Percentiles rank a stretch among this genome's conserved stretches.
phyloP scores from a whole-genome alignment of 495 filamentous ascomycete genomes.

The Parmelia sp. region DNA sequence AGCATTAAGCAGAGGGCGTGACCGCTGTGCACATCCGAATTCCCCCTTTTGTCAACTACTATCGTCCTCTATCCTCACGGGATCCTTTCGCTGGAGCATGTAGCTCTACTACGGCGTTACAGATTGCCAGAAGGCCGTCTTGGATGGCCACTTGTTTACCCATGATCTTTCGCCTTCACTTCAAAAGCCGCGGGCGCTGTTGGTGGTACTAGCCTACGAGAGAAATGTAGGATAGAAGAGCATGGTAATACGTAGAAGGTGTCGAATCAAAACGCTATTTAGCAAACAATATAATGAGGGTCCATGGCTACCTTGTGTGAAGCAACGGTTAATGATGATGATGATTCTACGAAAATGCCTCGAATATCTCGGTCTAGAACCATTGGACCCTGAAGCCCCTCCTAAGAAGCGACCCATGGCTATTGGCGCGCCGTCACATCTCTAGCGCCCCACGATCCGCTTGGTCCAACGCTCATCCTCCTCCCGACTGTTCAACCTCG shows the following conservation, averaged over 20 bases:
- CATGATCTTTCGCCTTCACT: background rate
- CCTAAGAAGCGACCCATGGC: constrained; percentile 1
- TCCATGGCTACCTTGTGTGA: too few species aligned
- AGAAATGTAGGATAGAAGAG: constrained; percentile 1
- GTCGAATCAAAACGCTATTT: background rate
- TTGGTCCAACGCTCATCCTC: background rate
- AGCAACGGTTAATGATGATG: too few species aligned
- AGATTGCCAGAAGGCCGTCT: background rate
- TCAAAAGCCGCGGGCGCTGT: background rate
- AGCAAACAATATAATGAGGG: background rate
- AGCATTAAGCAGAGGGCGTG: background rate
- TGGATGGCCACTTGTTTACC: background rate
- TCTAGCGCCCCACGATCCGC: background rate
- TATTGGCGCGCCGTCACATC: constrained; percentile 15
- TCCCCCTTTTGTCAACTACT: constrained; percentile 1
- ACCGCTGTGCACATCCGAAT: background rate
- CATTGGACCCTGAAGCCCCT: background rate
- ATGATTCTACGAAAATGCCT: background rate
- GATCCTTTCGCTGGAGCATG: background rate
- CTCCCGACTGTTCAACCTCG: background rate
- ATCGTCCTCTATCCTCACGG: constrained; percentile 5
- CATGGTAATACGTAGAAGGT: background rate
- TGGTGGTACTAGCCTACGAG: background rate
- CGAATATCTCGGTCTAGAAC: background rate
- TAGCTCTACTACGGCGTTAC: background rate